These are phyloP conservation scores for Chlamydomonas incerta DNA, from an alignment of 139 green algal species.

Conservation along the genomic window DNA sequence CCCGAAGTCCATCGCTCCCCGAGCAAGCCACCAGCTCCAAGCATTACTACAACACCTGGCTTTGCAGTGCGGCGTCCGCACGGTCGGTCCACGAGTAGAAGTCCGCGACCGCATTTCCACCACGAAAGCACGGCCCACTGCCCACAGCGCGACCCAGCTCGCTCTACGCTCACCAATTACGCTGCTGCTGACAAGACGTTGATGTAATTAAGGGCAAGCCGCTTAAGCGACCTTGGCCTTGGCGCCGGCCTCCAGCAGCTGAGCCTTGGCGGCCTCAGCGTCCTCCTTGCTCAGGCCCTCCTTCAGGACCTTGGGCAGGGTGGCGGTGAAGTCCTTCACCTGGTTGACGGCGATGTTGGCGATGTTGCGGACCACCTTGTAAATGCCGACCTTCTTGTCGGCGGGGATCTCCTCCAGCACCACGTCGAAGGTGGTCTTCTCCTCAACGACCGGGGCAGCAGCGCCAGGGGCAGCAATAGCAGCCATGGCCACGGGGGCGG, in stretches of 20 bases:
- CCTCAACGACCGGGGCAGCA: conserved; percentile 65
- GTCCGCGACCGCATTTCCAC: no score
- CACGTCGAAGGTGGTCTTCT: conserved; percentile 79
- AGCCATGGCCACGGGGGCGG: conserved; percentile 54
- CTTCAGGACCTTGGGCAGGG: conserved; percentile 61
- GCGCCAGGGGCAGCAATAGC: conserved; percentile 42
- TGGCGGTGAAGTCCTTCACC: conserved; percentile 63
- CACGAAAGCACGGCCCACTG: no score
- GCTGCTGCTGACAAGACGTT: no score
- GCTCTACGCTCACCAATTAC: no score
- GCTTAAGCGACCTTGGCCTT: conserved; percentile 55
- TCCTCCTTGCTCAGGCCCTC: conserved; percentile 63
- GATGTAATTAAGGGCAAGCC: no score
- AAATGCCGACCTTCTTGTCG: conserved; percentile 70
- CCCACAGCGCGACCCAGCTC: no score
- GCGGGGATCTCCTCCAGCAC: conserved; percentile 70
- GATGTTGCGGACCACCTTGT: conserved; percentile 67
- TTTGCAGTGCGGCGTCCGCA: no score
- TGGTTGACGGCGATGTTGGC: conserved; percentile 62
- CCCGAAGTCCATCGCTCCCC: no score
- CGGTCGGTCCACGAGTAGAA: no score
- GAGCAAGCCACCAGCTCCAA: no score
- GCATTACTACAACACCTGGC: no score
- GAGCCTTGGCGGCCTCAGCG: conserved; percentile 43
- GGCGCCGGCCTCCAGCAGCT: conserved; percentile 53